Percentiles rank a stretch among this genome's conserved stretches.
These are phyloP conservation scores for Plasmodium gallinaceum DNA, from an alignment of 169 alveolate species.

Conservation along the genomic window DNA sequence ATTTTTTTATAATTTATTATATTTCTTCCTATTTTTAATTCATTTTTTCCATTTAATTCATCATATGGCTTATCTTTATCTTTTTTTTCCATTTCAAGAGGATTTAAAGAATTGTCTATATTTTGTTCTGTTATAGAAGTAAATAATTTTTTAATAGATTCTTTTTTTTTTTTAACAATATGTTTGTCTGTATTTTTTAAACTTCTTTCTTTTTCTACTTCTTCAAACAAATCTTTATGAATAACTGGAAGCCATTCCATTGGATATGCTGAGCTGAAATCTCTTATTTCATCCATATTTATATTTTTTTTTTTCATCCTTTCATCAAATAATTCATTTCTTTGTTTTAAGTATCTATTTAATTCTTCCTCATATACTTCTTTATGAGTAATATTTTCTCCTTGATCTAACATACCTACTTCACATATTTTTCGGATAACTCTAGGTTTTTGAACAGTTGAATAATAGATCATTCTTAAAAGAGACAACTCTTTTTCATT, in stretches of 20 bases:
- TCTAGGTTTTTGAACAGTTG: slow-evolving; percentile 81
- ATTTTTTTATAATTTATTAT: slow-evolving; percentile 53
- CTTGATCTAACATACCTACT: slow-evolving; percentile 78
- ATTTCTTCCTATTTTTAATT: slow-evolving; percentile 49
- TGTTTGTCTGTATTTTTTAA: slow-evolving; percentile 3
- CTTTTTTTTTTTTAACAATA: slow-evolving; percentile 26
- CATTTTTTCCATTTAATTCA: slow-evolving; percentile 18
- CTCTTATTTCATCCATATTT: slow-evolving; percentile 84
- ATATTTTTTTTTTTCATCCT: slow-evolving; percentile 79
- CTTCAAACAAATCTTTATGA: slow-evolving; percentile 81
- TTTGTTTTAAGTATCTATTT: slow-evolving; percentile 69
- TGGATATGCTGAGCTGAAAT: slow-evolving; percentile 84
- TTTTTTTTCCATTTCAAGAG: neutral
- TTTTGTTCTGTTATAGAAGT: neutral
- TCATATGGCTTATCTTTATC: neutral
- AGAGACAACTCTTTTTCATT: slow-evolving; percentile 68
- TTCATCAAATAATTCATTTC: slow-evolving; percentile 78
- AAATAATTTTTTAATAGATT: slow-evolving; percentile 36
- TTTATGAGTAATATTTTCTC: slow-evolving; percentile 82
- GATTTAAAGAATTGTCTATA: neutral
- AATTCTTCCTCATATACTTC: slow-evolving; percentile 85
- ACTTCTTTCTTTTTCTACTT: slow-evolving; percentile 30
- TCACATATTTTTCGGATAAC: slow-evolving; percentile 79
- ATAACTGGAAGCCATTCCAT: slow-evolving; percentile 86
- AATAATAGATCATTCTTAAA: slow-evolving; percentile 82